A percentile compares a stretch with the other conserved stretches of the same genome.
Conservation (phyloP, 371 early-diverging fungal species). For the Rhizomucor miehei region DNA sequence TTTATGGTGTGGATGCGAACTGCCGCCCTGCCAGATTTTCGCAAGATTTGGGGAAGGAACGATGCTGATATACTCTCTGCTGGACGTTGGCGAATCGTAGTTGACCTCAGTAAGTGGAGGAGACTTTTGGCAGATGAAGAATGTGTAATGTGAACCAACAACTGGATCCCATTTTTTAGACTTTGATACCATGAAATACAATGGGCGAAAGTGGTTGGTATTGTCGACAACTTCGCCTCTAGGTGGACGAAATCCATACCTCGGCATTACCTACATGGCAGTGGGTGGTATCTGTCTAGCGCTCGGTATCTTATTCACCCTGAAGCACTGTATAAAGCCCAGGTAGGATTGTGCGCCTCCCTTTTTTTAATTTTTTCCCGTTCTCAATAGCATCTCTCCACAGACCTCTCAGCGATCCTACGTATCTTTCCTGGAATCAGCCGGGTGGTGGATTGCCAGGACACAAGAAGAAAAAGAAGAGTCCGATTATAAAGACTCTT, state of each 20-base stretch:
- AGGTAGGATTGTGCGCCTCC: constrained; percentile 44
- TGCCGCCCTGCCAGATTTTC: constrained; percentile 93
- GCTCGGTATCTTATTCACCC: constrained; percentile 82
- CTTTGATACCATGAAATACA: constrained; percentile 76
- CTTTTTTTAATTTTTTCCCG: neutral
- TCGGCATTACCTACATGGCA: constrained; percentile 91
- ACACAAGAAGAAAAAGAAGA: constrained; percentile 4
- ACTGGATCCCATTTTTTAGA: constrained; percentile 42
- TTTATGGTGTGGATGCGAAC: constrained; percentile 99
- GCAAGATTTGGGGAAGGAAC: constrained; percentile 92
- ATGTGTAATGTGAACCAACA: neutral
- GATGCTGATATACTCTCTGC: constrained; percentile 49
- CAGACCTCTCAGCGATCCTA: constrained; percentile 90
- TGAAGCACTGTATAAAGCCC: constrained; percentile 86
- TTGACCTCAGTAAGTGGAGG: constrained; percentile 56
- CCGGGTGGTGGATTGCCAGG: constrained; percentile 40
- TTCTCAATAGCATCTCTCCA: constrained; percentile 1
- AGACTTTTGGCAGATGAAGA: too few species aligned
- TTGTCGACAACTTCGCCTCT: constrained; percentile 88
- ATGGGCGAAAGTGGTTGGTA: constrained; percentile 91
- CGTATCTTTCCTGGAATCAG: constrained; percentile 94
- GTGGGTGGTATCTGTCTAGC: constrained; percentile 84
- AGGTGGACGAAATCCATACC: constrained; percentile 93
- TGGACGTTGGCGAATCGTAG: constrained; percentile 65
- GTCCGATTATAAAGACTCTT: constrained; percentile 15